Percentiles rank a stretch among this genome's conserved stretches.
phyloP scores from a whole-genome alignment of 2,329 filamentous ascomycete species.

The Hawksworthiomyces lignivorus region DNA sequence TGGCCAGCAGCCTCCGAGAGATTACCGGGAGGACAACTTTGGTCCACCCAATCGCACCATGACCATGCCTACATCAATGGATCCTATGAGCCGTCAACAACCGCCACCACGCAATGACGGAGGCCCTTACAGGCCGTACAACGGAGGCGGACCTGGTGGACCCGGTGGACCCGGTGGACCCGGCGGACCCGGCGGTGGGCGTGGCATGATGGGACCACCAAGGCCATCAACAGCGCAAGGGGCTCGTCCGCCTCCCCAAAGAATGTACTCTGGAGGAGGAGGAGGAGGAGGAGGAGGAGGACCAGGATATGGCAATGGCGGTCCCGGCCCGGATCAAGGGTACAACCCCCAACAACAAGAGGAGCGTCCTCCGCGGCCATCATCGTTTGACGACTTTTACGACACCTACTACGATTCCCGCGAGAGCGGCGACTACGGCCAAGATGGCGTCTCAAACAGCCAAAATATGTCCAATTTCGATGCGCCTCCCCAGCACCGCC shows the following conservation, averaged over 20 bases:
- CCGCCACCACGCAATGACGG: constrained; percentile 29
- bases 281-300: neutral
- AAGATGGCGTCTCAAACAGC: constrained; percentile 19
- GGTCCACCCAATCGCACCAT: constrained; percentile 49
- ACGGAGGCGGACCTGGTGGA: constrained; percentile 20
- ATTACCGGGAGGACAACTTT: constrained; percentile 35
- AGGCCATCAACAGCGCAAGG: constrained; percentile 49
- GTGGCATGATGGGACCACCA: constrained; percentile 25
- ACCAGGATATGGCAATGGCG: constrained; percentile 6
- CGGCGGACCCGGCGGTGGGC: constrained; percentile 21
- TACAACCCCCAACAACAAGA: constrained; percentile 28
- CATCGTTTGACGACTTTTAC: constrained; percentile 44
- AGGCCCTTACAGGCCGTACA: constrained; percentile 28
- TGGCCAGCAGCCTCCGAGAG: constrained; percentile 18
- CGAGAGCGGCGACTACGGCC: constrained; percentile 23
- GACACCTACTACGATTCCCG: constrained; percentile 43
- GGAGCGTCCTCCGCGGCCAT: constrained; percentile 26
- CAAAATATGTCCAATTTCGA: constrained; percentile 37
- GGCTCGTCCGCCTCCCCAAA: constrained; percentile 44
- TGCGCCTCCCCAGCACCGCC: constrained; percentile 20
- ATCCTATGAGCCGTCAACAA: constrained; percentile 30
- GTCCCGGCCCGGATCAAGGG: constrained; percentile 20
- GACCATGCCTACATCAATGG: constrained; percentile 50
- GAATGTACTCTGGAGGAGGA: constrained; percentile 30
- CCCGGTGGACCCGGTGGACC: constrained; percentile 31